These are phyloP conservation scores for Mangifera indica DNA, from an alignment of 345 rosid species.

Conservation along the genomic window DNA sequence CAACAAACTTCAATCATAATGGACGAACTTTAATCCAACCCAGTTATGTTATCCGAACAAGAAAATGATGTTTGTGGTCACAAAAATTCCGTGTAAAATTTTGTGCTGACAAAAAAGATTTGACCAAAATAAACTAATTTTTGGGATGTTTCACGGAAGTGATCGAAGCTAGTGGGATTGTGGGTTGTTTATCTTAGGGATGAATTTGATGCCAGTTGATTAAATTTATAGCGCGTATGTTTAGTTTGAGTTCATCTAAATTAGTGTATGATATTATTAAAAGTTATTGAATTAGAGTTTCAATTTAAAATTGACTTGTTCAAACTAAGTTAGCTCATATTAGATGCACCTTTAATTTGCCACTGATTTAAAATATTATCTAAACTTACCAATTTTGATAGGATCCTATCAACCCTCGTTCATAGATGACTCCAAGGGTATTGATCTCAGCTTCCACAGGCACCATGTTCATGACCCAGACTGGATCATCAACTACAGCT, in stretches of 20 bases:
- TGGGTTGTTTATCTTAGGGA: constrained; percentile 8
- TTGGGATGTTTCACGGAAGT: neutral
- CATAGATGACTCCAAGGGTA: constrained; percentile 79
- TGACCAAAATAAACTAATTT: neutral
- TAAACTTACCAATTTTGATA: constrained; percentile 74
- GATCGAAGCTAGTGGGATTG: neutral
- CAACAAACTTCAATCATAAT: neutral
- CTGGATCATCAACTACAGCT: constrained; percentile 68
- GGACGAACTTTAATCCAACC: too few relatives aligned
- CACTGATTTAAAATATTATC: neutral
- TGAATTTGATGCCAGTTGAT: too few relatives aligned
- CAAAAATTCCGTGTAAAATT: neutral
- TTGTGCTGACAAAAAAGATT: too few relatives aligned
- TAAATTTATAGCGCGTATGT: too few relatives aligned
- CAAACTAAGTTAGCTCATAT: too few relatives aligned
- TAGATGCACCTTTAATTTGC: too few relatives aligned
- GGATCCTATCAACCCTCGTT: constrained; percentile 89
- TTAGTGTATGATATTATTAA: too few relatives aligned
- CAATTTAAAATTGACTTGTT: too few relatives aligned
- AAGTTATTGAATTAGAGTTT: too few relatives aligned
- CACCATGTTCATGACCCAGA: constrained; percentile 81
- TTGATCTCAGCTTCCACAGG: constrained; percentile 60
- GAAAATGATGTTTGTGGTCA: neutral
- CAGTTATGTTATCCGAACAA: neutral
- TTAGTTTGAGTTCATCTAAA: too few relatives aligned